Base-by-base conservation (phyloP, 2,329 filamentous ascomycete genomes). In the Aspergillus melleus region DNA sequence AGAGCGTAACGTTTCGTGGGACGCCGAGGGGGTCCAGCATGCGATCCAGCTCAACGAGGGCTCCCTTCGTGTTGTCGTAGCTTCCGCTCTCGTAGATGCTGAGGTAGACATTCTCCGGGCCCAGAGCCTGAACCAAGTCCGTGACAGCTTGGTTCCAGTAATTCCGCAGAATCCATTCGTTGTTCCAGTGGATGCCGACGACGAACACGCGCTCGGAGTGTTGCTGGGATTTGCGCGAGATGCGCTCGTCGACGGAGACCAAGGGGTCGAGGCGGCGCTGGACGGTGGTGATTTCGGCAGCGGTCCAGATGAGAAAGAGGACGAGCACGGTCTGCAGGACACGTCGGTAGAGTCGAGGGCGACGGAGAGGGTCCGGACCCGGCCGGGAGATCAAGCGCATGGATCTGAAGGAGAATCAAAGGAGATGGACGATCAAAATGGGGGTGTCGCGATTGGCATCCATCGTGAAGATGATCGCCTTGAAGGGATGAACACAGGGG, bases 71-170 rank as follows among this genome's bases (percentile, higher is more conserved):
- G 50, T 52, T 52, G 19, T 52, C 50, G 29, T 52, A 52, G 29
- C 50, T 52, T 11, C 50, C 50, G 50, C 50, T 52, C 29, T 52
- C 50, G 50, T 52, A 52, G 50, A 52, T 39, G 20, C 29, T 39
- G 51, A 53, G 19, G n/a, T 36, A 53, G 51, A 53, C 51, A 39
- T 53, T 53, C 4, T 53, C n/a, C 4, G 51, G 51, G 20, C 32
- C 51, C 8, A 53, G 32, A 14, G 51, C 24, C 32, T 42, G 32
- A 5, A 44, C 51, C 30, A 53, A 22, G 32, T 53, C 20, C 19
- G 36, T 26, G 6, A 53, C 20, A 3, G 51, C 51, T 39, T 53
- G 19, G 32, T 53, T 53, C 32, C 51, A 53, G 51, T 39, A 22
- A 26, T 32, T 53, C 16, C 51, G 51, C 51, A 53, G 19, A 24